Evolutionary conservation across 202 grass and related monocot species (phyloP), one percentile per base, ranked within the genome.

Genomic region (Cymbopogon flexuosus): DNA sequence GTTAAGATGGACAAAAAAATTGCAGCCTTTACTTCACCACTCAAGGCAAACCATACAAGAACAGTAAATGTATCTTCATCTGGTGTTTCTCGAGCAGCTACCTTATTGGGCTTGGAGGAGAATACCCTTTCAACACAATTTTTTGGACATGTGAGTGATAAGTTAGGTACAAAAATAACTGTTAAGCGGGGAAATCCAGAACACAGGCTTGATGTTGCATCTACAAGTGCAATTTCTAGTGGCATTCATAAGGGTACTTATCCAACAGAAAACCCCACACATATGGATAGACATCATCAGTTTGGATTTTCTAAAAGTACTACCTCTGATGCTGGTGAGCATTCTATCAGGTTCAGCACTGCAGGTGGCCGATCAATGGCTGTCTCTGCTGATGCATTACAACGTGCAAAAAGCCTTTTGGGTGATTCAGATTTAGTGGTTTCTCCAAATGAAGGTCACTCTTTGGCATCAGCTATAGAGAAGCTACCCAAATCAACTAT

Each of bases 31-130:
- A 34, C 61, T 73, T 86, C 87, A 62, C 87, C 78, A 78, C 73
- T 89, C 70, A 87, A 92, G 80, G 89, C 73, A 89, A 84, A 18
- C 69, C 79, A 5, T 68, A 35, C 77, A 78, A 89, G 74, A 88
- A 86, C 75, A 79, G 86, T 92, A 77, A 94, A 91, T 78, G 13
- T 97, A 68, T 86, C 89, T 93, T 91, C 88, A 72, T 41, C 73
- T 69, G 89, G 87, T 61, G 83, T 97, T 56, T 83, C 86, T 81
- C 86, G 82, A 72, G 94, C 92, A 84, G 86, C 90, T 81, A 84
- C 84, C 70, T 89, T 97, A 79, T 77, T 94, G 87, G 90, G 94
- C n/a, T 84, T 94, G 84, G 86, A 94, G 70, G 86, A 84, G 69
- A 79, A 87, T 74, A 82, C 88, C 30, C 43, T 92, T 80, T 90